Evolutionary conservation across 140 eudicot genomes (phyloP), one percentile per base, ranked within the genome.

Genomic region (Anethum foeniculum): DNA sequence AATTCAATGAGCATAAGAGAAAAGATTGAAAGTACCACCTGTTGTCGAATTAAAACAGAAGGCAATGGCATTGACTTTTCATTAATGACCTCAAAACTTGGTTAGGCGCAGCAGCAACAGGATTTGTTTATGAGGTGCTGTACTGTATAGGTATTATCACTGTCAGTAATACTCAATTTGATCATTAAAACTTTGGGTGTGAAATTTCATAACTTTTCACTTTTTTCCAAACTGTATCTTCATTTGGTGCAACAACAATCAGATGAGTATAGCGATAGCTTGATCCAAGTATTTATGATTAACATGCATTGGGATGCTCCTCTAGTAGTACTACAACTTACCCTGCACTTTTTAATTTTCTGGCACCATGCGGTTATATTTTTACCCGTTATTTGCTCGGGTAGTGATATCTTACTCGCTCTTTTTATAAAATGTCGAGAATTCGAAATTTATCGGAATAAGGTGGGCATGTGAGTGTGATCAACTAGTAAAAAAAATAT

Each of bases 171-270:
- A 72, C 49, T 38, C 32, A 72, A 41, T 19, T 72, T 72, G 77
- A 72, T 72, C 49, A 72, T 72, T 41, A 39, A 71, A 72, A 39
- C 51, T 72, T 39, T 72, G 77, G 51, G 51, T 72, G 77, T 72
- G 34, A 72, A 72, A 72, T 72, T 72, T 72, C 77, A 19, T 39
- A 19, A 30, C 3, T 32, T 36, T 32, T 71, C 76, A 71, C 76
- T 71, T 71, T 71, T 71, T 21, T 39, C 75, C 43, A 69, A 19
- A 34, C n/a, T 13, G 43, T 30, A 69, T 69, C 75, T 69, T 69
- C 25, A 34, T 34, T 15, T 69, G 75, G 75, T 68, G 74, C 74
- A 68, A 68, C 74, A 68, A 68, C 74, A 30, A 68, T 68, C 43
- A 6, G 43, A 68, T 68, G 43, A 30, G n/a, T 68, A 32, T 67